Base-by-base conservation (phyloP, 1,139 yeast species). In the Pichia sp. region DNA sequence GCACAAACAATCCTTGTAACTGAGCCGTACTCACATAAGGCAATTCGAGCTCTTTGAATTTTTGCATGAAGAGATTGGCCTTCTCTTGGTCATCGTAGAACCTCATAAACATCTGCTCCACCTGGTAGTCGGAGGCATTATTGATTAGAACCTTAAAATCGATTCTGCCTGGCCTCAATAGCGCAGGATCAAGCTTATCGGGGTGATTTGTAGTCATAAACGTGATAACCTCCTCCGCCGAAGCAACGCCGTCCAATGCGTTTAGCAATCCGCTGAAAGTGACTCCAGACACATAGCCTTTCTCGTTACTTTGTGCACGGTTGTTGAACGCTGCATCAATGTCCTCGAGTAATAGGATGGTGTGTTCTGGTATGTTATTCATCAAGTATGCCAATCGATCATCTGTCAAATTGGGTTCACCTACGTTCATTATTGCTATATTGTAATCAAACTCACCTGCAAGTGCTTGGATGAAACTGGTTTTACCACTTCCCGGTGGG, bases 141-240 rank as follows among this genome's bases (percentile, higher is more conserved):
- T 88, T 95, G 46, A 93, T 81, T 64, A 85, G 74, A 20, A 84
- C 85, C 71, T 90, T 90, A 70, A 78, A 85, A 68, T 93, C 99
- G 33, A 93, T 87, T 69, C 99, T 79, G 3, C 99, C 99, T 0
- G 99, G 99, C 61, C 99, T 79, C 60, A 87, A 73, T 54, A 87
- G 72, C 0, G 95, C 95, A 3, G 90, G 91, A 66, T 93, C 99
- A 46, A 93, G 75, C 60, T 82, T 82, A 62, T 93, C 98, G 0
- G 97, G 97, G 66, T 93, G 99, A 70, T 93, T 93, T 24, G 99
- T 92, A 16, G 99, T 93, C 99, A 93, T 93, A 71, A 93, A 93
- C 0, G 97, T 93, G 45, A 93, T 79, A 51, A 97, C 87, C 67
- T 93, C 99, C 66, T 93, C 99, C 1, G 98, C 96, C 48, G 97